phyloP scores from a whole-genome alignment of 345 rosid genomes.

The Eucalyptus virginea region DNA sequence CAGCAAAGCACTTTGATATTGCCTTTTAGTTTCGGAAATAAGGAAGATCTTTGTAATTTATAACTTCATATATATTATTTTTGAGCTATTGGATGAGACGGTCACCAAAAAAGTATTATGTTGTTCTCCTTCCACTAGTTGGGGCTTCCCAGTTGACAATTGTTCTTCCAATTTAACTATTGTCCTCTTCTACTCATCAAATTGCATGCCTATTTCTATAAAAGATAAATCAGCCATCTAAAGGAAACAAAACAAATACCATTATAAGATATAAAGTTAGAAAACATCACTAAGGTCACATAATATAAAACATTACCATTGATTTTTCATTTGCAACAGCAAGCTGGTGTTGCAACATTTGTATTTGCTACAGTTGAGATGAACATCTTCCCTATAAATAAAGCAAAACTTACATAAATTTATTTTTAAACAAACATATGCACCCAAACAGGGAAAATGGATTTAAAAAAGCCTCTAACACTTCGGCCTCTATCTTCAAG shows the following conservation, averaged over 20 bases:
- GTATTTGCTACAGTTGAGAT: constrained; percentile 39
- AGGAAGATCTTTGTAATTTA: too few species aligned
- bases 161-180: constrained; percentile 31
- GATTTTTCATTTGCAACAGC: constrained; percentile 60
- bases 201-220: constrained; percentile 33
- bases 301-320: constrained; percentile 29
- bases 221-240: constrained; percentile 53
- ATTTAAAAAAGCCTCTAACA: constrained; percentile 54
- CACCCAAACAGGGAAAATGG: neutral
- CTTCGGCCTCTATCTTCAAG: constrained; percentile 35
- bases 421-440: neutral
- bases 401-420: neutral
- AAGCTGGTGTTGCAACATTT: constrained; percentile 41
- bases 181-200: constrained; percentile 29
- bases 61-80: too few species aligned
- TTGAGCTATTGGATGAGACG: too few species aligned
- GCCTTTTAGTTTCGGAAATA: too few species aligned
- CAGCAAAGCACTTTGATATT: too few species aligned
- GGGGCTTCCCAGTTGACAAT: constrained; percentile 35
- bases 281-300: neutral
- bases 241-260: neutral
- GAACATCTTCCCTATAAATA: constrained; percentile 59
- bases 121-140: too few species aligned
- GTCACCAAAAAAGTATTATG: too few species aligned
- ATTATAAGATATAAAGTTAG: neutral